Base-by-base conservation (phyloP, 2,329 filamentous ascomycete species). In the Cladosporium phlei region DNA sequence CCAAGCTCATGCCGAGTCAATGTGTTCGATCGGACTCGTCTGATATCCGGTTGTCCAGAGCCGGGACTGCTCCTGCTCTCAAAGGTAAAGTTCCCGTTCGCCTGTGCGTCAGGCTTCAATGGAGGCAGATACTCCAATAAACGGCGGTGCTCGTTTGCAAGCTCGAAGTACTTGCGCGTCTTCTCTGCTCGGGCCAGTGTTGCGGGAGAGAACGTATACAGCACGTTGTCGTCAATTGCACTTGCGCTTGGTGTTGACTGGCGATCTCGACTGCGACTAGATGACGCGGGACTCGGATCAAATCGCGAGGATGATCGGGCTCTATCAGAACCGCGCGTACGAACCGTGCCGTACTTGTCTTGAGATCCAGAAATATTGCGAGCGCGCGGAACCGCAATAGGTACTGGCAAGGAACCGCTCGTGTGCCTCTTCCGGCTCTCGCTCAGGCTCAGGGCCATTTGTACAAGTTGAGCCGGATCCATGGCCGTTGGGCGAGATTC, bases 391-490 rank as follows among this genome's bases (percentile, higher is more conserved):
- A 25, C 16, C 12, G 37, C 21, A 21, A 67, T 46, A 65, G 77
- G 61, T 62, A 79, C 46, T 60, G 79, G 55, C 66, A 76, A 64
- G 63, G 81, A 66, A 71, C 77, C 66, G 72, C 78, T 65, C 70
- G 80, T 51, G 73, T 86, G 67, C 75, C 76, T 60, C 29, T 80
- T 80, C 54, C 82, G 80, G 59, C 84, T 87, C 66, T 96, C 88
- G 69, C 86, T 95, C 39, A 97, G 69, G 54, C 85, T 93, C 56
- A 97, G 69, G 1, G 91, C 91, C 78, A 97, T 86, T 59, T 89
- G 89, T 32, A 97, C 88, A 53, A 97, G 94, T 65, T 95, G 87
- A 3, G 85, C 80, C 6, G 90, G 85, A 59, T 96, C 90, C 50
- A 85, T 76, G 57, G 88, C 81, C 16, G 86, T 45, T 10, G 53